Base-by-base conservation (phyloP, 208 protist species). In the Crithidia sp. region DNA sequence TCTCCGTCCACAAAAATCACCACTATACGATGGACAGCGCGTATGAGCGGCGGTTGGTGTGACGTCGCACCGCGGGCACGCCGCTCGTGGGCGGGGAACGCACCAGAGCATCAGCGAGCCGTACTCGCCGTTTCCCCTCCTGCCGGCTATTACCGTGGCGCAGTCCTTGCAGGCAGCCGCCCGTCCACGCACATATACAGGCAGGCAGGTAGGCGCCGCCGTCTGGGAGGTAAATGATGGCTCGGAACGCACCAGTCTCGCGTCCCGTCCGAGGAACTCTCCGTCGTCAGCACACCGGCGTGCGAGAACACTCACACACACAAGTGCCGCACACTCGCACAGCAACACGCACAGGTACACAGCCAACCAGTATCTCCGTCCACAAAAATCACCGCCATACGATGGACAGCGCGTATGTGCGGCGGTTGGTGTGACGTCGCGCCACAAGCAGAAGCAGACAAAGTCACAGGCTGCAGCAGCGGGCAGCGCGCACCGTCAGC, bases 1-100 rank as follows among this genome's bases (percentile, higher is more conserved):
- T 76, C 71, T 63, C 71, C 71, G 71, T 70, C 71, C 71, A 70
- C 71, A 70, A 64, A 58, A 70, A 76, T 70, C 71, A 76, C 71
- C 61, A 17, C 71, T 19, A 69, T 70, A 64, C 71, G 62, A 76
- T 76, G 45, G 45, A 7, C 53, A 76, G 8, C 5, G 62, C 68
- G 59, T 55, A 65, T 66, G 58, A 74, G 60, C 72, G 43, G 61
- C 71, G 58, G 77, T 72, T 77, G 71, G 71, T 45, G 61, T 55
- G 71, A 70, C 71, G 71, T 76, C 71, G 14, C 55, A 36, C 69
- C 10, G 52, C 7, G 7, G 52, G 52, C 52, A 56, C 28, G 28
- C 28, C 28, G 28, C 28, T 28, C 28, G 28, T 28, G 28, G 28
- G 28, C 28, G 28, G 28, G 28, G 28, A 28, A 28, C 28, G 28